These are phyloP conservation scores for Daldinia sp. DNA, from an alignment of 2,329 filamentous ascomycete genomes.

Conservation along the genomic window DNA sequence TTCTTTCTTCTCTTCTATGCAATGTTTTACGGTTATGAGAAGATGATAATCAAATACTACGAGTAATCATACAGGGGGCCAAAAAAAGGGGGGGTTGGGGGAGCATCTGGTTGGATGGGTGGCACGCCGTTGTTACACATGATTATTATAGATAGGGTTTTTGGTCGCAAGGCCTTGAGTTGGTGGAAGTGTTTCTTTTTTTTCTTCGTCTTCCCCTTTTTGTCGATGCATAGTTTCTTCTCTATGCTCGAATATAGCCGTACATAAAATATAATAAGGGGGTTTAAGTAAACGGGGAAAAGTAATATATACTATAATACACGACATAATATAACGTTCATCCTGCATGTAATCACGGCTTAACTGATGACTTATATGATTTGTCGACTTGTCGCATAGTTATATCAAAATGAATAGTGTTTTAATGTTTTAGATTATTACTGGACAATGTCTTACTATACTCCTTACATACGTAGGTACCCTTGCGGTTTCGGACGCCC, in stretches of 20 bases:
- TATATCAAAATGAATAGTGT: not conserved
- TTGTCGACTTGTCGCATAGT: not conserved
- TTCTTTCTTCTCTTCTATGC: conserved; percentile 6
- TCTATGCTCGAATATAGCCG: conserved; percentile 2
- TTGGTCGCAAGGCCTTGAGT: conserved; percentile 36
- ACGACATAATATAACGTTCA: not conserved
- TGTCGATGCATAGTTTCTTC: not conserved
- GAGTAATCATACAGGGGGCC: conserved; percentile 24
- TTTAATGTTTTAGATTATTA: conserved; percentile 1
- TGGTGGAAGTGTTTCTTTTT: conserved; percentile 14
- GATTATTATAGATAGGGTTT: conserved; percentile 31
- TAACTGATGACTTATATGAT: conserved; percentile 1
- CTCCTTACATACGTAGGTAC: conserved; percentile 8
- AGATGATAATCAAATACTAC: conserved; percentile 36
- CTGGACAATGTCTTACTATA: conserved; percentile 25
- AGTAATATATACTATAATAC: not conserved
- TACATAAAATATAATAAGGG: conserved; percentile 7
- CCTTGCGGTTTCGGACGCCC: conserved; percentile 22
- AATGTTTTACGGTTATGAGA: conserved; percentile 36
- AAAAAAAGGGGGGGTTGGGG: conserved; percentile 29
- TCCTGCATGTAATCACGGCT: not conserved
- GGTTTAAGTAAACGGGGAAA: not conserved
- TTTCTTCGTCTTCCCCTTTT: not conserved
- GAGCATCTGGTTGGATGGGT: conserved; percentile 37
- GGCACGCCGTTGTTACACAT: conserved; percentile 34